phyloP scores from a whole-genome alignment of 2,329 filamentous ascomycete genomes.

The Raffaelea ambrosiae region DNA sequence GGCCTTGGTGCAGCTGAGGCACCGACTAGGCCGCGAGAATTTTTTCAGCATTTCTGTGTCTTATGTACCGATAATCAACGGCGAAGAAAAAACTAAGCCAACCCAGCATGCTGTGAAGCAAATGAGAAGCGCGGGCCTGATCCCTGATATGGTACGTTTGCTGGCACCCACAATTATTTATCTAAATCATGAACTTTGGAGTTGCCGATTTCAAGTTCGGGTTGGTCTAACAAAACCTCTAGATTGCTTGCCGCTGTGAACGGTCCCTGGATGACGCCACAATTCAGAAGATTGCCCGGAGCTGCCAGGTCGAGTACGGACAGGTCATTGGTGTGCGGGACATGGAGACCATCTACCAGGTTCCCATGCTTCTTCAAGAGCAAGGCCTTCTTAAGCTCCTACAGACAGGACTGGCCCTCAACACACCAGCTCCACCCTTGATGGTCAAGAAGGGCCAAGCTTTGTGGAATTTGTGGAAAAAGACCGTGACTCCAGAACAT shows the following conservation, averaged over 20 bases:
- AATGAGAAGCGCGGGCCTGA: slow-evolving; percentile 71
- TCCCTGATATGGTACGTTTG: slow-evolving; percentile 55
- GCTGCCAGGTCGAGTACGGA: slow-evolving; percentile 76
- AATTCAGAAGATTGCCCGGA: slow-evolving; percentile 78
- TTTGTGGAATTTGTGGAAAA: slow-evolving; percentile 68
- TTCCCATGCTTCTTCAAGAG: slow-evolving; percentile 81
- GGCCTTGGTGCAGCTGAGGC: slow-evolving; percentile 70
- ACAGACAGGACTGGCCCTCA: slow-evolving; percentile 38
- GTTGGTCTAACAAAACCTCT: background rate
- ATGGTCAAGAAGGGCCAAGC: slow-evolving; percentile 58
- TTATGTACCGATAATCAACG: slow-evolving; percentile 63
- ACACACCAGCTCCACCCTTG: slow-evolving; percentile 41
- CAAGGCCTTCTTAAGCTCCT: slow-evolving; percentile 55
- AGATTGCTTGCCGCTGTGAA: slow-evolving; percentile 88
- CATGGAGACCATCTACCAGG: slow-evolving; percentile 86
- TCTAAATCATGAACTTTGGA: too few species aligned
- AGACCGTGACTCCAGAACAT: slow-evolving; percentile 45
- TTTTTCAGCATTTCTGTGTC: slow-evolving; percentile 87
- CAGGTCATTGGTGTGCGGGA: slow-evolving; percentile 88
- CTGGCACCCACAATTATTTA: too few species aligned
- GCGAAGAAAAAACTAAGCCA: slow-evolving; percentile 91
- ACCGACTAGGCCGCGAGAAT: slow-evolving; percentile 65
- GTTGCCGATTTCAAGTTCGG: too few species aligned
- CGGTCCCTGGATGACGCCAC: slow-evolving; percentile 63
- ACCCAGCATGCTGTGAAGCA: slow-evolving; percentile 85